Evolutionary conservation across 164 flowering plant species (phyloP).

Genomic region (Stephania yunnanensis): DNA sequence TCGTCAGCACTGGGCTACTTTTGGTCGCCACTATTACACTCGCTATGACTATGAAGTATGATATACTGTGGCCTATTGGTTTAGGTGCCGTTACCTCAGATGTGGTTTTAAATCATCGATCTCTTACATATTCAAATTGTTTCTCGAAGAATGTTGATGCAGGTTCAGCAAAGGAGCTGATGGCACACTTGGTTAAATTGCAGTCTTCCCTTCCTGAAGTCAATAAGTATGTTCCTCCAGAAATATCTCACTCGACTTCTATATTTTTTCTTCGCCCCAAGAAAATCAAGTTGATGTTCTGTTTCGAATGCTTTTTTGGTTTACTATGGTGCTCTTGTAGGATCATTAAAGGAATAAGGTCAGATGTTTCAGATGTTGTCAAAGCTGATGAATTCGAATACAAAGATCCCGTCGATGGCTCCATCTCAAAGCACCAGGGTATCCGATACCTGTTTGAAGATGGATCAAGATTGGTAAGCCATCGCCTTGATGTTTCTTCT

Average conservation of each 20-base stretch:
- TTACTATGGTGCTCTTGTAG: constrained; percentile 26
- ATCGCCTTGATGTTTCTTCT: not conserved
- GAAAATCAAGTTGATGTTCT: not conserved
- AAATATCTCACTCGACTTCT: not conserved
- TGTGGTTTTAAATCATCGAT: not conserved
- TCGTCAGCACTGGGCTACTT: constrained; percentile 80
- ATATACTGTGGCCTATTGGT: constrained; percentile 4
- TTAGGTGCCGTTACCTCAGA: not conserved
- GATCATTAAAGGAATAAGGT: constrained; percentile 56
- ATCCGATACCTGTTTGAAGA: constrained; percentile 86
- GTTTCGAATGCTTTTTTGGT: not conserved
- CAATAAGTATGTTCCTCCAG: constrained; percentile 51
- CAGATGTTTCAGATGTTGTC: constrained; percentile 68
- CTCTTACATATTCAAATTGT: constrained; percentile 16
- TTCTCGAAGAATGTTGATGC: constrained; percentile 87
- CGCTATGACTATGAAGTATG: constrained; percentile 96
- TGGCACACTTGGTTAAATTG: constrained; percentile 79
- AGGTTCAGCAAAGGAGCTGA: constrained; percentile 87
- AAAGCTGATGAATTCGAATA: constrained; percentile 93
- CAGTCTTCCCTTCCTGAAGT: constrained; percentile 77
- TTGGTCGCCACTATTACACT: constrained; percentile 94
- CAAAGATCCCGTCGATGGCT: constrained; percentile 98
- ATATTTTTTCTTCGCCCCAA: not conserved
- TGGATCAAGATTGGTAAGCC: constrained; percentile 86
- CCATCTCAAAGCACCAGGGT: constrained; percentile 96